Evolutionary conservation across 305 asterid species (phyloP).

Genomic region (Ajuga reptans): DNA sequence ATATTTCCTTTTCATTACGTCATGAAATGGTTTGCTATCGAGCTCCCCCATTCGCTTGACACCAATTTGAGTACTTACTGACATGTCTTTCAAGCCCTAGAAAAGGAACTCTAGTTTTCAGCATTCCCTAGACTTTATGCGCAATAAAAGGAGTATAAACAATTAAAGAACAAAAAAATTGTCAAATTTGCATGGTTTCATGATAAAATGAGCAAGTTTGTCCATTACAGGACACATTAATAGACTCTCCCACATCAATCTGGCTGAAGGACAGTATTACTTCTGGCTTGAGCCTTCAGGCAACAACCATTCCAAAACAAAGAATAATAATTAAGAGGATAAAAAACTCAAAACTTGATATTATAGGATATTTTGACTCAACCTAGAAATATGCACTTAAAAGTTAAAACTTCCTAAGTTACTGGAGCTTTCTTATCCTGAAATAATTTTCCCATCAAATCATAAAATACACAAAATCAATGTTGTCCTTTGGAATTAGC

Average conservation of each 20-base stretch:
- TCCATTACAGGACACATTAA: neutral
- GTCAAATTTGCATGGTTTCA: slow-evolving; percentile 9
- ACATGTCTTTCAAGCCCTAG: slow-evolving; percentile 64
- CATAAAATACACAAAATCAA: neutral
- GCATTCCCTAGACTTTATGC: slow-evolving; percentile 18
- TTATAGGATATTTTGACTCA: neutral
- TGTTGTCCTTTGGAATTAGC: neutral
- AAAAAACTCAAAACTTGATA: neutral
- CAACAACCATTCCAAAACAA: neutral
- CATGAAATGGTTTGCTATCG: slow-evolving; percentile 67
- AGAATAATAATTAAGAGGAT: neutral
- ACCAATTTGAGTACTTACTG: slow-evolving; percentile 45
- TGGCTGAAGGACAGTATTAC: neutral
- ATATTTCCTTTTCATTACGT: slow-evolving; percentile 74
- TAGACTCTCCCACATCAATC: neutral
- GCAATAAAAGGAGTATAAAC: neutral
- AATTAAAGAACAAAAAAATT: slow-evolving; percentile 8
- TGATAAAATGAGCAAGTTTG: neutral
- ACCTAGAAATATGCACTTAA: neutral
- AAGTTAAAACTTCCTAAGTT: neutral
- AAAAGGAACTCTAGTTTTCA: slow-evolving; percentile 21
- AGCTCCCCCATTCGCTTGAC: slow-evolving; percentile 96
- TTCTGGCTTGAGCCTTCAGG: neutral
- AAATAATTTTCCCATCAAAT: neutral
- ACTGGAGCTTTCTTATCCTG: neutral